phyloP scores from a whole-genome alignment of 1,139 yeast species.

The Keqinozyma sinolaborantium region DNA sequence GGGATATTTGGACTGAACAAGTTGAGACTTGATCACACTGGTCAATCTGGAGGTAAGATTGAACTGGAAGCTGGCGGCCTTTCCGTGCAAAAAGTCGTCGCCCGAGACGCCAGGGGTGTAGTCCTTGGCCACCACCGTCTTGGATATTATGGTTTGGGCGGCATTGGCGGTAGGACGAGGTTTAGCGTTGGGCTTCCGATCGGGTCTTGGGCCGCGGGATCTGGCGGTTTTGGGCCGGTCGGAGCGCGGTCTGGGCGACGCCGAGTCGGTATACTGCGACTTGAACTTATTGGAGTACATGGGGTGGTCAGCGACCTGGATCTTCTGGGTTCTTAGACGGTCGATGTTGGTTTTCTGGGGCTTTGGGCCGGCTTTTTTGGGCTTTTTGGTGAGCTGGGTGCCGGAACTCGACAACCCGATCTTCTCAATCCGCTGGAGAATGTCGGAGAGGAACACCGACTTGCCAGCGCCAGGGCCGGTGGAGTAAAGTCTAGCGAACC shows the following conservation, averaged over 20 bases:
- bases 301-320: conserved; percentile 20
- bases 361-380: conserved; percentile 1
- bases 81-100: conserved; percentile 38
- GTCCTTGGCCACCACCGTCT: conserved; percentile 5
- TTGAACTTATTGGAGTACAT: conserved; percentile 10
- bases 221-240: conserved; percentile 4
- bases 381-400: background rate
- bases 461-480: conserved; percentile 4
- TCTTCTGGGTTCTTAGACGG: conserved; percentile 5
- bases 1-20: conserved; percentile 41
- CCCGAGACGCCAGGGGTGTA: conserved; percentile 8
- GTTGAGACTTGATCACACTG: conserved; percentile 36
- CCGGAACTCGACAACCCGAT: conserved; percentile 10
- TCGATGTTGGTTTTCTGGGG: background rate
- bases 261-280: conserved; percentile 4
- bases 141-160: conserved; percentile 6
- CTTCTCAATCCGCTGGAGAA: conserved; percentile 13
- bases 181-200: conserved; percentile 2
- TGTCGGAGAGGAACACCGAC: conserved; percentile 11
- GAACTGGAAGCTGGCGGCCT: conserved; percentile 29
- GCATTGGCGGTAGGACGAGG: conserved; percentile 3
- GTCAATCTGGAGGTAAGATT: conserved; percentile 37
- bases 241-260: conserved; percentile 1
- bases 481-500: conserved; percentile 6
- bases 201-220: conserved; percentile 2